Base-by-base conservation (phyloP, 164 flowering plant genomes). In the Berberis thunbergii region DNA sequence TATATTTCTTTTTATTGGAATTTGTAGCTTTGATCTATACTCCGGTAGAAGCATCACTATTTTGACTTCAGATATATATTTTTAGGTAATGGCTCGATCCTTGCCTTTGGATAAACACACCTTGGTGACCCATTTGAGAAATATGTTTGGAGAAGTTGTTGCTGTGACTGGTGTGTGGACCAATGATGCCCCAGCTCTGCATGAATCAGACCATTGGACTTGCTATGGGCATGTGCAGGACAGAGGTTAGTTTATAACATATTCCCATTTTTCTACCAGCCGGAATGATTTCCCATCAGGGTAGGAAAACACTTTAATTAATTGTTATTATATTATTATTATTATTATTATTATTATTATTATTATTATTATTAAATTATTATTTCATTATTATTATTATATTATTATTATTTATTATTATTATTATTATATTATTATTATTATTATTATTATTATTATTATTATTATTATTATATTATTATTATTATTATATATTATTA, bases 101-200 rank as follows among this genome's bases (percentile, higher is more conserved):
- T 49, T 62, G 64, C 64, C 64, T 40, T 3, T 62, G 64, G 64
- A 62, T 49, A 62, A 62, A 42, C 64, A 62, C 56, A 48, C 64
- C 45, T 49, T 62, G 55, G 64, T 62, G 7, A 62, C 64, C 55
- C 64, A 62, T 0, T 50, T 62, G 44, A 62, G 64, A 26, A 39
- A 4, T 57, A 40, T 41, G 44, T 49, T 50, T 40, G 64, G 64
- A 49, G 64, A 62, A 62, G 55, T 62, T 38, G 64, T n/a, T 49
- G 64, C 64, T 11, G 64, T 62, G 55, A 62, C 64, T 62, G 64
- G 64, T 49, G 64, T 49, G 64, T n/a, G 64, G 54, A 62, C 64
- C 12, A 62, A 62, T 49, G 64, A 62, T 62, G 64, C 64, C 55
- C 64, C 64, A 39, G 64, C 64, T 49, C 64, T 62, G 42, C 64